Base-by-base conservation (phyloP, 805 yeast species). In the Metschnikowia santaceciliae region DNA sequence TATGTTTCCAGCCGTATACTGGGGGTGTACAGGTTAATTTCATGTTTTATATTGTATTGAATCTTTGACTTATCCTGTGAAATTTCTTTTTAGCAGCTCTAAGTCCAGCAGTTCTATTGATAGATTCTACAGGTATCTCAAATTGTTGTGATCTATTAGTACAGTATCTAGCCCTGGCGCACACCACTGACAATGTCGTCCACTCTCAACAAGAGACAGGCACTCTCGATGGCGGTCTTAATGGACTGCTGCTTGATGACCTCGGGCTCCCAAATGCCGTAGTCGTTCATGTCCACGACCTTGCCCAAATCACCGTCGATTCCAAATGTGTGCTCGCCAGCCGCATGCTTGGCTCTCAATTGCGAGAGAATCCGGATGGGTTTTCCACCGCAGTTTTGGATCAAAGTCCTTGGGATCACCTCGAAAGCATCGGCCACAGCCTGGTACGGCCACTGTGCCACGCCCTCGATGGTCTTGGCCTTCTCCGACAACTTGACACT, bases 201-300 rank as follows among this genome's bases (percentile, higher is more conserved):
- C 44, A 94, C 99, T 64, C 99, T 86, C 66, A 94, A 77, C 63
- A 94, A 76, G 75, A 94, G 77, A 68, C 97, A 88, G 14, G 99
- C 97, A 76, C 95, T 86, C 74, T 94, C 99, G 57, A 94, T 88
- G 34, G 96, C 96, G n/a, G 99, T 94, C 77, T 94, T 94, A 59
- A 92, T 86, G 57, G 95, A 86, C 75, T 94, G 99, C 67, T 88
- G 95, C 74, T 94, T 94, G 71, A 94, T 89, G 46, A 89, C 97
- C 74, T 92, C 97, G 17, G 99, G 99, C 75, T 94, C 99, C 99
- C 99, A 94, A 57, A 94, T 86, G 30, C 99, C 99, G 69, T 90
- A 92, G 30, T 82, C 86, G 57, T 86, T 82, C 99, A 94, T 94
- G 67, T 94, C 97, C 26, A 88, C 97, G 52, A 94, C 80, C 71